These are phyloP conservation scores for Aspergillaceae sp. DNA, from an alignment of 2,329 filamentous ascomycete genomes.

Conservation along the genomic window DNA sequence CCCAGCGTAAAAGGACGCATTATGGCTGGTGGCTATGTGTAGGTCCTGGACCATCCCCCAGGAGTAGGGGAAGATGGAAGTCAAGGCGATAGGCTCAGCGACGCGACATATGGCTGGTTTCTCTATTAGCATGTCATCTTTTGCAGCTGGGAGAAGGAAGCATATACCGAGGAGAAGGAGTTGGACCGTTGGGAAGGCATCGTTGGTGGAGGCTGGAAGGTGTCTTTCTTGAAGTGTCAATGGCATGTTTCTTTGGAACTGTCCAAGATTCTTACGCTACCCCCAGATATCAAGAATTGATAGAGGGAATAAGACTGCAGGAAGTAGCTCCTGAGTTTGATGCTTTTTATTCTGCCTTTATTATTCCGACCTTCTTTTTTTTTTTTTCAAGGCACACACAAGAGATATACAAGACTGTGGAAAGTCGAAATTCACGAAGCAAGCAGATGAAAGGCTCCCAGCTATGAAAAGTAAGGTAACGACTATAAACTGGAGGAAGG, in stretches of 20 bases:
- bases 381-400: no score
- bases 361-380: no score
- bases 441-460: no score
- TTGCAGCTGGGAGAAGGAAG: slow-evolving; percentile 1
- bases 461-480: no score
- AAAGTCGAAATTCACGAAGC: no score
- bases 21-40: slow-evolving; percentile 58
- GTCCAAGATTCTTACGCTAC: slow-evolving; percentile 46
- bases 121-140: neutral
- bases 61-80: slow-evolving; percentile 87
- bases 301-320: no score
- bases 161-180: slow-evolving; percentile 72
- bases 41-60: slow-evolving; percentile 75
- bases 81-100: slow-evolving; percentile 85
- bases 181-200: slow-evolving; percentile 73
- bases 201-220: slow-evolving; percentile 48
- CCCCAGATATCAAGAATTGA: slow-evolving; percentile 7
- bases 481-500: no score
- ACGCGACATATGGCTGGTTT: slow-evolving; percentile 78
- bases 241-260: slow-evolving; percentile 46
- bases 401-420: no score
- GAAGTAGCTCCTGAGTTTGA: no score
- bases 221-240: slow-evolving; percentile 50
- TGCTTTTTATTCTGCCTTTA: no score
- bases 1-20: slow-evolving; percentile 83